Percentiles rank a stretch among this genome's conserved stretches.
Evolutionary conservation across 768 basidiomycete genomes (phyloP).

Genomic region (Daedaleopsis sinensis): DNA sequence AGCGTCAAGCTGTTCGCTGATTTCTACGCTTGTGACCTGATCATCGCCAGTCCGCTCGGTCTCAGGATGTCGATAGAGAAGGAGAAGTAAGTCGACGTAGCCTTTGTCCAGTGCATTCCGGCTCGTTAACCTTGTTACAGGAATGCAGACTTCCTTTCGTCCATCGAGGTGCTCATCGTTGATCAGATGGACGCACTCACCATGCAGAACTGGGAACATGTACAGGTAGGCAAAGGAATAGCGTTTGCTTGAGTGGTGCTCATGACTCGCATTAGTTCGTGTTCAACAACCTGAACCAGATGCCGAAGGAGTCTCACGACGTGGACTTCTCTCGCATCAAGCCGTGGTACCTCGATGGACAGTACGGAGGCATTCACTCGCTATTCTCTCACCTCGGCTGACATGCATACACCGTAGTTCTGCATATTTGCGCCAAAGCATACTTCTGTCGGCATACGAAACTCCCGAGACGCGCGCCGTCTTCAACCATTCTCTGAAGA

Average conservation of each 20-base stretch:
- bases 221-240: conserved; percentile 63
- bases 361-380: conserved; percentile 54
- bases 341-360: conserved; percentile 95
- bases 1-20: conserved; percentile 89
- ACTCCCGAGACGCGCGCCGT: conserved; percentile 85
- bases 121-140: conserved; percentile 38
- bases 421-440: conserved; percentile 84
- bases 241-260: background rate
- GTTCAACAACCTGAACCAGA: conserved; percentile 79
- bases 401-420: conserved; percentile 51
- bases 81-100: conserved; percentile 68
- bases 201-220: conserved; percentile 99
- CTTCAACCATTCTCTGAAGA: conserved; percentile 75
- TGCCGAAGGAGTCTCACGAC: conserved; percentile 92
- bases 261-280: conserved; percentile 60
- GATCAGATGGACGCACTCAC: conserved; percentile 91
- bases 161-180: conserved; percentile 87
- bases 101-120: background rate
- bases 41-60: conserved; percentile 92
- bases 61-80: conserved; percentile 91
- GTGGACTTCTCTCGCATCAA: conserved; percentile 97
- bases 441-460: conserved; percentile 86
- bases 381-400: conserved; percentile 1
- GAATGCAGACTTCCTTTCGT: conserved; percentile 88
- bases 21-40: conserved; percentile 89